phyloP scores from a whole-genome alignment of 805 yeast species.

The Komagataella populi region DNA sequence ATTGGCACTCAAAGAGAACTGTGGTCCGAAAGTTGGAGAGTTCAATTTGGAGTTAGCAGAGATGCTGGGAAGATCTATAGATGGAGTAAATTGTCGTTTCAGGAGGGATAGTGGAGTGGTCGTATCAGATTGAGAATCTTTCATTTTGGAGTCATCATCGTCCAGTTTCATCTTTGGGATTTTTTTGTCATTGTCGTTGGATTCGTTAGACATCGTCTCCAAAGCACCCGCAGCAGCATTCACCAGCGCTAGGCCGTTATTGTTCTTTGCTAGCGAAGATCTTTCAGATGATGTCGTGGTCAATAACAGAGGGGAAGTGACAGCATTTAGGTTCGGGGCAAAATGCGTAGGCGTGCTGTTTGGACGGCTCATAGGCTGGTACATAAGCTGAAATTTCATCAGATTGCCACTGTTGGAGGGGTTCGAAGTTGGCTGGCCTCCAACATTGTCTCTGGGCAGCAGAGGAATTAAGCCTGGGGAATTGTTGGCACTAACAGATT shows the following conservation, averaged over 20 bases:
- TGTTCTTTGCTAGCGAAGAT: background rate
- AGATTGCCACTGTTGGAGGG: background rate
- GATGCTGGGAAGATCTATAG: constrained; percentile 12
- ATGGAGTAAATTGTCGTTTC: constrained; percentile 17
- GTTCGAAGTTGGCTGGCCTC: background rate
- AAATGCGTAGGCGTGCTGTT: constrained; percentile 58
- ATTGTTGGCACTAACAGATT: background rate
- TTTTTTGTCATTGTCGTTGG: constrained; percentile 10
- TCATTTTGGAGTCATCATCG: constrained; percentile 5
- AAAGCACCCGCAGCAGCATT: constrained; percentile 25
- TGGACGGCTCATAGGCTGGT: constrained; percentile 52
- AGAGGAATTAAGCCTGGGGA: constrained; percentile 24
- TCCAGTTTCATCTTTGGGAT: constrained; percentile 20
- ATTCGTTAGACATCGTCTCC: constrained; percentile 22
- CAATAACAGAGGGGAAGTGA: constrained; percentile 51
- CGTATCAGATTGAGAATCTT: constrained; percentile 4
- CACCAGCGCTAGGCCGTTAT: constrained; percentile 5
- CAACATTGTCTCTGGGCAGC: constrained; percentile 22
- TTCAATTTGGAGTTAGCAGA: background rate
- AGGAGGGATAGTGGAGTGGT: constrained; percentile 8
- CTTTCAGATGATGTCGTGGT: constrained; percentile 20
- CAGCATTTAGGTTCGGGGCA: constrained; percentile 48
- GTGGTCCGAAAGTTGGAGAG: constrained; percentile 20
- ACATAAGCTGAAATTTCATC: constrained; percentile 13
- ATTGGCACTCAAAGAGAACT: constrained; percentile 10